Conservation (phyloP, 768 basidiomycete genomes). For the Pilatotrama ljubarskyi region DNA sequence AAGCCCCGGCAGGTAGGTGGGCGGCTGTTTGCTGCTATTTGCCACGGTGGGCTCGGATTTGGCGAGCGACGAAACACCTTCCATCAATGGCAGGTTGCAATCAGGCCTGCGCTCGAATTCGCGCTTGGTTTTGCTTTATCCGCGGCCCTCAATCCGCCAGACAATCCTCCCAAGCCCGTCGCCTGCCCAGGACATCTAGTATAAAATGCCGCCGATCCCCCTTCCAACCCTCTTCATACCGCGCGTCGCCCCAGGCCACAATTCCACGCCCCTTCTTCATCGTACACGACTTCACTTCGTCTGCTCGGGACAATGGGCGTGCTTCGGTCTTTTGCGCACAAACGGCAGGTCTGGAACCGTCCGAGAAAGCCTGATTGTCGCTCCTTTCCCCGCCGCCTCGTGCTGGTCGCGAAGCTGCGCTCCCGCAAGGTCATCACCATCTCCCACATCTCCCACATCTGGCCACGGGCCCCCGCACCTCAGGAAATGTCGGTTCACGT, state of each 20-base stretch:
- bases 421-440: slow-evolving; percentile 1
- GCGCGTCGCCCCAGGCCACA: neutral
- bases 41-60: slow-evolving; percentile 19
- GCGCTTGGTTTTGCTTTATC: slow-evolving; percentile 9
- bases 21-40: slow-evolving; percentile 18
- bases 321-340: neutral
- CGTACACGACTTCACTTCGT: neutral
- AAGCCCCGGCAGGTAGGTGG: neutral
- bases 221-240: neutral
- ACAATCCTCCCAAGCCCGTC: slow-evolving; percentile 7
- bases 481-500: neutral
- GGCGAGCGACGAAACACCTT: slow-evolving; percentile 13
- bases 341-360: neutral
- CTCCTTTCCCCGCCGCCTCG: slow-evolving; percentile 7
- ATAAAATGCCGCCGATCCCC: slow-evolving; percentile 6
- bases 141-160: slow-evolving; percentile 2
- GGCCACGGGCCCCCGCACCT: neutral
- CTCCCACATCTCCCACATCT: neutral
- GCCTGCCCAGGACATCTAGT: neutral
- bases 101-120: slow-evolving; percentile 5
- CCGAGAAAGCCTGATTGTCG: neutral
- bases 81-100: slow-evolving; percentile 19
- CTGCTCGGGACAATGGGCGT: neutral
- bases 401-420: slow-evolving; percentile 5
- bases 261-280: neutral